Base-by-base conservation (phyloP, 441 rosid species). In the Pelargonium cotyledonis region DNA sequence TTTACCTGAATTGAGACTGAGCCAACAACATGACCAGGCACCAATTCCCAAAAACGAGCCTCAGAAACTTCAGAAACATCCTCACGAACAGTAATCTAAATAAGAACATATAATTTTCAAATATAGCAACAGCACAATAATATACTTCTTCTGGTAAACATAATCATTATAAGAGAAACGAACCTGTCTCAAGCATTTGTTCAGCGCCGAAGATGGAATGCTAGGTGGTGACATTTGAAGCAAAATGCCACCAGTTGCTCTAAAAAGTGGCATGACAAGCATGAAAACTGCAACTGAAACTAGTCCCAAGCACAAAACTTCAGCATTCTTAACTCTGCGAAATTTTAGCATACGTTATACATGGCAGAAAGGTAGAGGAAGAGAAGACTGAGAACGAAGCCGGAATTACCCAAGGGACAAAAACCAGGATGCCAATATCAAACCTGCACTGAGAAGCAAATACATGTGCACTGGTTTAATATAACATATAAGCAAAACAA, bases 141-240 rank as follows among this genome's bases (percentile, higher is more conserved):
- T 14, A 44, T 7, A 60, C 2, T 5, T 35, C 41, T 16, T 6
- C 8, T 12, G 0, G 57, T 14, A n/a, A 53, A 21, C 61, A 29
- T 12, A 44, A 9, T 18, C 6, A 1, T 8, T 46, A 18, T 8
- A 60, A 61, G 69, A 11, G 19, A 63, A 53, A 55, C 43, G 53
- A 61, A 91, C 97, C 97, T 94, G 99, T 78, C 97, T 82, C 77
- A 82, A 80, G 85, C 91, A 89, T 91, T 91, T 94, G 83, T 76
- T 86, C 80, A 89, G 66, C 35, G 96, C 99, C 49, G 99, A 88
- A 75, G 89, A 75, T 55, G 96, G 85, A 80, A 91, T 79, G 79
- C 85, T 83, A 44, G 96, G 93, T n/a, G 99, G 97, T 58, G 97
- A 92, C 89, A 76, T 89, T 81, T 94, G 99, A 76, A 91, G 97